Percentiles rank a stretch among this genome's conserved stretches.
These are phyloP conservation scores for Dactylonectria macrodidyma DNA, from an alignment of 2,329 filamentous ascomycete species.

Conservation along the genomic window DNA sequence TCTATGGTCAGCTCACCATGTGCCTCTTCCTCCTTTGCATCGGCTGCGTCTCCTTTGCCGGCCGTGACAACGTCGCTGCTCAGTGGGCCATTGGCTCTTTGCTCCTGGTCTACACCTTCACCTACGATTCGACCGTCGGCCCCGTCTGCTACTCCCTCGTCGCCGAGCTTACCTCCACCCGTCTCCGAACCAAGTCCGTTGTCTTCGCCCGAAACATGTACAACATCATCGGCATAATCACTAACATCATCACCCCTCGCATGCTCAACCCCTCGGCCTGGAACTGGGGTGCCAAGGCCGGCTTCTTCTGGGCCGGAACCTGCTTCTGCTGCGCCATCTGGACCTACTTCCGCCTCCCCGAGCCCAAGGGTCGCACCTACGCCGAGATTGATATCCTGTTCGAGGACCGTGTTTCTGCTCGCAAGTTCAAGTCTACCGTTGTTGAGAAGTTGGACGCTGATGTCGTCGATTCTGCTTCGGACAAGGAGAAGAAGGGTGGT, in stretches of 20 bases:
- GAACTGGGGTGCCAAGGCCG: slow-evolving; percentile 64
- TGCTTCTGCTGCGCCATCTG: slow-evolving; percentile 63
- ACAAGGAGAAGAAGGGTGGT: slow-evolving; percentile 42
- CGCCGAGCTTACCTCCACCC: slow-evolving; percentile 63
- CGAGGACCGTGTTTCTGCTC: slow-evolving; percentile 58
- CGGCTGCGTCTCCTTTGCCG: slow-evolving; percentile 69
- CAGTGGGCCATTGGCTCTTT: slow-evolving; percentile 65
- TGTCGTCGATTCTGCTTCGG: slow-evolving; percentile 12
- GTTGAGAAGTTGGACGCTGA: slow-evolving; percentile 48
- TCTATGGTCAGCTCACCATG: slow-evolving; percentile 65
- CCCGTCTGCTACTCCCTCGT: slow-evolving; percentile 88
- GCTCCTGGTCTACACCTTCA: slow-evolving; percentile 60
- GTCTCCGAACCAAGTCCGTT: slow-evolving; percentile 62
- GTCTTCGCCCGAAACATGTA: slow-evolving; percentile 63
- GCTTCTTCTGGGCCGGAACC: slow-evolving; percentile 61
- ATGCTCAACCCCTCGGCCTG: slow-evolving; percentile 64
- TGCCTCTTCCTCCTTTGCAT: slow-evolving; percentile 58
- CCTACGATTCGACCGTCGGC: slow-evolving; percentile 57
- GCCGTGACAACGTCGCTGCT: slow-evolving; percentile 60
- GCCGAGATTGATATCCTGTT: slow-evolving; percentile 72
- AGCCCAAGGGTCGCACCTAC: slow-evolving; percentile 68
- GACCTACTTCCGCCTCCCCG: slow-evolving; percentile 67
- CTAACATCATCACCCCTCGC: slow-evolving; percentile 62
- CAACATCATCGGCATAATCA: slow-evolving; percentile 63
- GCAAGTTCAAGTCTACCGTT: slow-evolving; percentile 56